phyloP scores from a whole-genome alignment of 2,329 filamentous ascomycete genomes.

The Ophiobolus disseminans region DNA sequence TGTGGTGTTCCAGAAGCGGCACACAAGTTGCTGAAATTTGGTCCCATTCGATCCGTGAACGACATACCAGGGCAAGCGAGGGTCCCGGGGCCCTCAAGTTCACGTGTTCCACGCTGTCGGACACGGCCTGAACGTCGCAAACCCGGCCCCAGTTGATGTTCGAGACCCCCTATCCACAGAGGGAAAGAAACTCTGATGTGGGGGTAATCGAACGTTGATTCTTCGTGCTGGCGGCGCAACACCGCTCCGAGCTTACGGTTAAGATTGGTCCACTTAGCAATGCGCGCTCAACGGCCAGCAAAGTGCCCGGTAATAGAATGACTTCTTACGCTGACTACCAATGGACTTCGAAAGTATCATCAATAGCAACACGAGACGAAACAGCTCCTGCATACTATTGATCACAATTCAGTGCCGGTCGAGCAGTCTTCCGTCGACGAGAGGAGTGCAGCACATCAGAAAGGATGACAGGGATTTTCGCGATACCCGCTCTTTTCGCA shows the following conservation, averaged over 20 bases:
- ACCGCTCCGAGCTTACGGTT: constrained; percentile 35
- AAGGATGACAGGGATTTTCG: constrained; percentile 24
- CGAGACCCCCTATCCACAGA: constrained; percentile 12
- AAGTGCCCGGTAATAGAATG: constrained; percentile 25
- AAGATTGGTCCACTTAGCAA: constrained; percentile 27
- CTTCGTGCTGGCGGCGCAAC: constrained; percentile 25
- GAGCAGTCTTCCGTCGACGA: constrained; percentile 8
- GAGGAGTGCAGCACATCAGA: neutral
- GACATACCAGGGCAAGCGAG: constrained; percentile 6
- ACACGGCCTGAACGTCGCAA: too few species aligned
- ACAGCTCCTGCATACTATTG: constrained; percentile 29
- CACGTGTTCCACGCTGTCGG: too few species aligned
- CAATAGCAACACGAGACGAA: constrained; percentile 22
- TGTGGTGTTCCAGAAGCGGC: constrained; percentile 38
- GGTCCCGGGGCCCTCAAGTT: too few species aligned
- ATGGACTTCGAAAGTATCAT: constrained; percentile 19
- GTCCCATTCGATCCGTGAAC: constrained; percentile 4
- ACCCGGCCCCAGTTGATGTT: constrained; percentile 16
- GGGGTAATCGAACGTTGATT: constrained; percentile 11
- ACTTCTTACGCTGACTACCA: constrained; percentile 21
- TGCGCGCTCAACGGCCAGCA: constrained; percentile 14
- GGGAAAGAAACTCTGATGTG: constrained; percentile 6
- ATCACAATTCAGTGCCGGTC: constrained; percentile 19
- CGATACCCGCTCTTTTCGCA: constrained; percentile 26
- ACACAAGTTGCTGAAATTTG: constrained; percentile 6